A percentile compares a stretch with the other conserved stretches of the same genome.
These are phyloP conservation scores for Wickerhamomyces sp. DNA, from an alignment of 1,139 yeast species.

Conservation along the genomic window DNA sequence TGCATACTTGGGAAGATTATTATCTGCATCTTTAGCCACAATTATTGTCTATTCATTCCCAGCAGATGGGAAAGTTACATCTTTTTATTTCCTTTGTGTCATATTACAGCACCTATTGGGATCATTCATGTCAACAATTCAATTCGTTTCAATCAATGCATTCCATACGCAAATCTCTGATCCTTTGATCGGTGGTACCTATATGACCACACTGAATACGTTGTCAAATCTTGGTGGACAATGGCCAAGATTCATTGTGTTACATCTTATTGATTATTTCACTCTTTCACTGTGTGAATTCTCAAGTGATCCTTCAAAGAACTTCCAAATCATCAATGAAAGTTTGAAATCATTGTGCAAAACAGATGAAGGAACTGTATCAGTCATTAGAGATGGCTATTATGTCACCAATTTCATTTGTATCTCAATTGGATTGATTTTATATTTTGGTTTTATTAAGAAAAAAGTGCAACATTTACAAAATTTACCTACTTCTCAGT, in stretches of 20 bases:
- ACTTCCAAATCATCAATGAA: slow-evolving; percentile 37
- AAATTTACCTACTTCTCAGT: slow-evolving; percentile 27
- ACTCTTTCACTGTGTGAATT: slow-evolving; percentile 56
- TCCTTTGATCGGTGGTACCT: slow-evolving; percentile 94
- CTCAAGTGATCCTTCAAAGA: slow-evolving; percentile 16
- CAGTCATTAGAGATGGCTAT: slow-evolving; percentile 70
- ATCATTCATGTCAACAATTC: slow-evolving; percentile 91
- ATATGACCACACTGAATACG: slow-evolving; percentile 94
- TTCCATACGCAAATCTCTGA: slow-evolving; percentile 96
- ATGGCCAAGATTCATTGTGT: slow-evolving; percentile 85
- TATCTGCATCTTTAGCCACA: slow-evolving; percentile 75
- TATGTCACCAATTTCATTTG: slow-evolving; percentile 73
- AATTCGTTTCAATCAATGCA: slow-evolving; percentile 90
- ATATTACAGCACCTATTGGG: slow-evolving; percentile 79
- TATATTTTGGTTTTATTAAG: slow-evolving; percentile 65
- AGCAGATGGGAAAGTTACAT: slow-evolving; percentile 26
- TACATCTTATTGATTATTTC: slow-evolving; percentile 73
- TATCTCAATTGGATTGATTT: slow-evolving; percentile 56
- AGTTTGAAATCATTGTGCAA: slow-evolving; percentile 45
- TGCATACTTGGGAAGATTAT: slow-evolving; percentile 81
- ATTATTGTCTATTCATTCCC: slow-evolving; percentile 73
- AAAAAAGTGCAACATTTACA: slow-evolving; percentile 37
- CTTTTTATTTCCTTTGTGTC: slow-evolving; percentile 57
- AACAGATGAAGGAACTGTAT: slow-evolving; percentile 50
- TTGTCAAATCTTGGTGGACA: slow-evolving; percentile 93